Conservation (phyloP, 2,329 filamentous ascomycete species). For the Neofusicoccum cordaticola region DNA sequence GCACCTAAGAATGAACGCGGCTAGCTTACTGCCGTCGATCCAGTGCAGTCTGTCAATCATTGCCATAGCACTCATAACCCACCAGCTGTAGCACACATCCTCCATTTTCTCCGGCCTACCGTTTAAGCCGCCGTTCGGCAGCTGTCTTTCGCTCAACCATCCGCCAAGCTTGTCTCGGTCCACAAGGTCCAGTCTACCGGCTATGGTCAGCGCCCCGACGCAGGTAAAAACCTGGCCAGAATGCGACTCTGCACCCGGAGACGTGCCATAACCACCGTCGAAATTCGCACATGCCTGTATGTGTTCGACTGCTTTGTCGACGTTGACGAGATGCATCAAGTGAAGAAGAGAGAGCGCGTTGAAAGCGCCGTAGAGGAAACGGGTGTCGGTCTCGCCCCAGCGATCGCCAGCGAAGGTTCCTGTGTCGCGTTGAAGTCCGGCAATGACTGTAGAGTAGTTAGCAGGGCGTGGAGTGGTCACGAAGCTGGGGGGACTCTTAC, state of each 20-base stretch:
- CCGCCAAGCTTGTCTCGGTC: constrained; percentile 77
- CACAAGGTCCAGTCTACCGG: constrained; percentile 74
- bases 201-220: constrained; percentile 81
- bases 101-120: constrained; percentile 92
- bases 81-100: constrained; percentile 99
- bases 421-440: constrained; percentile 70
- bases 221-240: constrained; percentile 96
- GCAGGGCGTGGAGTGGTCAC: constrained; percentile 18
- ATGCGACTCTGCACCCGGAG: constrained; percentile 89
- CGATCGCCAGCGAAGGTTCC: constrained; percentile 92
- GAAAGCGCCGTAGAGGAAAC: constrained; percentile 87
- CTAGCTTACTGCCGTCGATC: constrained; percentile 82
- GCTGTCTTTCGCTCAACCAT: constrained; percentile 92
- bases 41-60: constrained; percentile 88
- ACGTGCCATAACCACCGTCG: constrained; percentile 88
- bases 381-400: constrained; percentile 94
- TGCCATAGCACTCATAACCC: constrained; percentile 87
- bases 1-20: constrained; percentile 78
- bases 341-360: constrained; percentile 84
- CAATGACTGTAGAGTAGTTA: constrained; percentile 60
- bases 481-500: constrained; percentile 52
- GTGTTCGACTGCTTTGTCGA: constrained; percentile 76
- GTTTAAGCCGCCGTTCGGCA: constrained; percentile 84
- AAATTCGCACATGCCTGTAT: constrained; percentile 84
- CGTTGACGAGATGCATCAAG: constrained; percentile 69